Evolutionary conservation across 2,329 filamentous ascomycete species (phyloP).

Genomic region (Chaetomiaceae sp.): DNA sequence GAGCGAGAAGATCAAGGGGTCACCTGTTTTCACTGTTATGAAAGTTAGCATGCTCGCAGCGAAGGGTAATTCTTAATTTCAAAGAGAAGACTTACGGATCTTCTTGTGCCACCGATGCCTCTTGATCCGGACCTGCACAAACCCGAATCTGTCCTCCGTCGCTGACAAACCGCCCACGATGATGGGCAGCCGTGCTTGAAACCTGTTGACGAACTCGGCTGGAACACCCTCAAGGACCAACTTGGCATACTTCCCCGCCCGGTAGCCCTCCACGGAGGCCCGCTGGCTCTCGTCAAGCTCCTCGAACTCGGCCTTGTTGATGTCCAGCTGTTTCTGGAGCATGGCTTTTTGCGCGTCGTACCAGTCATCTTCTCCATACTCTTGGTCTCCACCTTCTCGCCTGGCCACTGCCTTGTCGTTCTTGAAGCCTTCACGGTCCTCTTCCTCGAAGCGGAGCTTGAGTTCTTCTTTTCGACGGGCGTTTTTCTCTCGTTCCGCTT

Average conservation of each 20-base stretch:
- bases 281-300: constrained; percentile 80
- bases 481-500: constrained; percentile 85
- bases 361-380: constrained; percentile 98
- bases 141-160: constrained; percentile 94
- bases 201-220: constrained; percentile 80
- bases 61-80: neutral
- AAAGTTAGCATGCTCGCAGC: neutral
- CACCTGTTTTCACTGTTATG: constrained; percentile 76
- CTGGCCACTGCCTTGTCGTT: constrained; percentile 80
- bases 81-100: constrained; percentile 49
- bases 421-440: constrained; percentile 92
- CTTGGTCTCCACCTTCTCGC: constrained; percentile 64
- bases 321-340: constrained; percentile 91
- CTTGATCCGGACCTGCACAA: constrained; percentile 94
- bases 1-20: constrained; percentile 93
- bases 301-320: constrained; percentile 93
- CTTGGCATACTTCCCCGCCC: constrained; percentile 87
- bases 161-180: constrained; percentile 87
- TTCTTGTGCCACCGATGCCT: constrained; percentile 98
- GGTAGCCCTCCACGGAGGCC: constrained; percentile 80
- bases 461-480: constrained; percentile 91
- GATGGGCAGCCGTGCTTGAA: constrained; percentile 77
- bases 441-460: constrained; percentile 90
- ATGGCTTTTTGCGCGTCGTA: constrained; percentile 94
- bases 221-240: constrained; percentile 86